phyloP scores from a whole-genome alignment of 1,284 basidiomycete genomes.

The Cryptococcus sp. region DNA sequence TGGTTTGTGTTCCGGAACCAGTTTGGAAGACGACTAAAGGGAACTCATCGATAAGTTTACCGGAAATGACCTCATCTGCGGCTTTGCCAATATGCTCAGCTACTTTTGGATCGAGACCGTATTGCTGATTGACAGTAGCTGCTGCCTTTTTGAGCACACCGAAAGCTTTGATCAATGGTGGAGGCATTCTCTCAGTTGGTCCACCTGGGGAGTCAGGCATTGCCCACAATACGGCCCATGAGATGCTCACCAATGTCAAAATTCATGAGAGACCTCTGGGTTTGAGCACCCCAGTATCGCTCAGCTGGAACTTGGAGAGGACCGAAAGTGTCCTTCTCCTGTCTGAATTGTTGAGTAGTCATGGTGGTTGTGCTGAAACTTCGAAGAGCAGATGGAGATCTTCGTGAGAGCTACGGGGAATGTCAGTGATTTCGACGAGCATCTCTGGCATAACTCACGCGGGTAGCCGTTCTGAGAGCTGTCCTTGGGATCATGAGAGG shows the following conservation, averaged over 20 bases:
- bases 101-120: conserved; percentile 83
- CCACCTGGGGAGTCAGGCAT: conserved; percentile 51
- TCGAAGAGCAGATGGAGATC: conserved; percentile 17
- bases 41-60: conserved; percentile 92
- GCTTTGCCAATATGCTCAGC: conserved; percentile 87
- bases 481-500: conserved; percentile 19
- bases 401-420: conserved; percentile 7
- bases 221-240: background rate
- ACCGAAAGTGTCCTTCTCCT: conserved; percentile 48
- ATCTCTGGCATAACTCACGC: conserved; percentile 16
- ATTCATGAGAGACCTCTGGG: conserved; percentile 96
- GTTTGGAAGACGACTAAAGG: conserved; percentile 99
- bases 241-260: conserved; percentile 84
- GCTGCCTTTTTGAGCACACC: conserved; percentile 98
- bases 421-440: background rate
- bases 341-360: conserved; percentile 38
- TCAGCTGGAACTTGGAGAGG: conserved; percentile 83
- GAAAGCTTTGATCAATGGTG: conserved; percentile 94
- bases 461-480: conserved; percentile 22
- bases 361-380: conserved; percentile 29
- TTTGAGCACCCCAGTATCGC: conserved; percentile 98
- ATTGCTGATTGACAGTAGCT: conserved; percentile 80
- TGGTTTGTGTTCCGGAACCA: conserved; percentile 97
- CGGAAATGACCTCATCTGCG: conserved; percentile 97
- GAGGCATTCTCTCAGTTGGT: conserved; percentile 83